Percentiles rank a stretch among this genome's conserved stretches.
Evolutionary conservation across 2,329 filamentous ascomycete genomes (phyloP).

Genomic region (Beauveria varroae): DNA sequence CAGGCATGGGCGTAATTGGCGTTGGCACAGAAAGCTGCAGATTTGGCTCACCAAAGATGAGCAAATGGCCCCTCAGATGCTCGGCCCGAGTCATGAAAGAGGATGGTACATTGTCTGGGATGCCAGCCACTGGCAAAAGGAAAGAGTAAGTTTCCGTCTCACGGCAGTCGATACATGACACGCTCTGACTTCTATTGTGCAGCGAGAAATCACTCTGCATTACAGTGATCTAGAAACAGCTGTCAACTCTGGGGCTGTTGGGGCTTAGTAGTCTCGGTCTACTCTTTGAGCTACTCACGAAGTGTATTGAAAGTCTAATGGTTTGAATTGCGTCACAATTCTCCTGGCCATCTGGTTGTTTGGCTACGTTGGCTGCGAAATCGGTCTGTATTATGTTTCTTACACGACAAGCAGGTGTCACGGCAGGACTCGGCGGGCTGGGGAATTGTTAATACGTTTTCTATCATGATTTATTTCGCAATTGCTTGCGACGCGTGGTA

Average conservation of each 20-base stretch:
- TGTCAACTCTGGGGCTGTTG: constrained; percentile 24
- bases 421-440: background rate
- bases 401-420: background rate
- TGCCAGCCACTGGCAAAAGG: constrained; percentile 53
- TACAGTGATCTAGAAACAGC: constrained; percentile 55
- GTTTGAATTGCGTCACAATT: background rate
- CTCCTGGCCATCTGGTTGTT: background rate
- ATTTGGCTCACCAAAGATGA: constrained; percentile 63
- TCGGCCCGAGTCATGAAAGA: constrained; percentile 52
- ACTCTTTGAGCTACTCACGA: background rate
- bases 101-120: constrained; percentile 63
- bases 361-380: background rate
- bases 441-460: background rate
- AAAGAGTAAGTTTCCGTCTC: constrained; percentile 42
- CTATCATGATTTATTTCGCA: background rate
- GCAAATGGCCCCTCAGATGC: constrained; percentile 52
- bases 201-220: constrained; percentile 54
- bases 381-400: constrained; percentile 2
- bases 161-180: background rate
- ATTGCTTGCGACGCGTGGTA: background rate
- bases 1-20: constrained; percentile 57
- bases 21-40: constrained; percentile 61
- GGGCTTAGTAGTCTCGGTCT: background rate
- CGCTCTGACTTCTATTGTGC: constrained; percentile 14
- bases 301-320: background rate